These are phyloP conservation scores for Paraphysoderma sedebokerense DNA, from an alignment of 371 early-diverging fungal species.

Conservation along the genomic window DNA sequence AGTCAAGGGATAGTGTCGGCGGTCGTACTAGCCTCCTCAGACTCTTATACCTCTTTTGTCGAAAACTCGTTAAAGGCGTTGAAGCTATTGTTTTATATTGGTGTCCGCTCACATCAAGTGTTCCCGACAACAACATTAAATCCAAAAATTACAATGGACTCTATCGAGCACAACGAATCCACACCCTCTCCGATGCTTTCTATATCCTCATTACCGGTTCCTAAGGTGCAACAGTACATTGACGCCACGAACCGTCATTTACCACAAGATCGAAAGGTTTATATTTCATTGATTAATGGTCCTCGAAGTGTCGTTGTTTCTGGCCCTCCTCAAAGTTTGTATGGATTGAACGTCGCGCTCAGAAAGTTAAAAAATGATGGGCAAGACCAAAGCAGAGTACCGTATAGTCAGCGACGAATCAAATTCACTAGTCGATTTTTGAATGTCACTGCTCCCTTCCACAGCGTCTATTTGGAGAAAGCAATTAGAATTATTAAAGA, in stretches of 20 bases:
- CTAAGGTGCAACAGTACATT: constrained; percentile 57
- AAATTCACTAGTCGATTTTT: constrained; percentile 72
- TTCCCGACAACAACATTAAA: constrained; percentile 78
- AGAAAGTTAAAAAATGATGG: constrained; percentile 65
- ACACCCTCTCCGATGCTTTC: constrained; percentile 89
- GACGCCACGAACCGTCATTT: constrained; percentile 70
- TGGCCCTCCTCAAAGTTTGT: constrained; percentile 74
- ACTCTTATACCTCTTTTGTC: constrained; percentile 62
- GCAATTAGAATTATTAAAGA: constrained; percentile 41
- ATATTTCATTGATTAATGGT: constrained; percentile 73
- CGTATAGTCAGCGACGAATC: constrained; percentile 68
- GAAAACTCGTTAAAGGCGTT: constrained; percentile 70
- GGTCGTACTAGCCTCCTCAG: constrained; percentile 67
- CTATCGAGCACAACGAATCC: constrained; percentile 73
- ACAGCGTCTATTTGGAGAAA: constrained; percentile 47
- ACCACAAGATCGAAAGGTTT: constrained; percentile 57
- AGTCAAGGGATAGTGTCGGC: constrained; percentile 87
- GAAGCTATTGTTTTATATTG: constrained; percentile 77
- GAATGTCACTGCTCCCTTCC: constrained; percentile 81
- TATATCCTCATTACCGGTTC: constrained; percentile 44
- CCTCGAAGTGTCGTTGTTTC: constrained; percentile 68
- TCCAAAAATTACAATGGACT: constrained; percentile 53
- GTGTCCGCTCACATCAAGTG: constrained; percentile 69
- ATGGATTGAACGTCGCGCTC: constrained; percentile 70
- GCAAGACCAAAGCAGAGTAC: constrained; percentile 69